Evolutionary conservation across 2,329 filamentous ascomycete genomes (phyloP).

Genomic region (Ophiosphaerella narmari): DNA sequence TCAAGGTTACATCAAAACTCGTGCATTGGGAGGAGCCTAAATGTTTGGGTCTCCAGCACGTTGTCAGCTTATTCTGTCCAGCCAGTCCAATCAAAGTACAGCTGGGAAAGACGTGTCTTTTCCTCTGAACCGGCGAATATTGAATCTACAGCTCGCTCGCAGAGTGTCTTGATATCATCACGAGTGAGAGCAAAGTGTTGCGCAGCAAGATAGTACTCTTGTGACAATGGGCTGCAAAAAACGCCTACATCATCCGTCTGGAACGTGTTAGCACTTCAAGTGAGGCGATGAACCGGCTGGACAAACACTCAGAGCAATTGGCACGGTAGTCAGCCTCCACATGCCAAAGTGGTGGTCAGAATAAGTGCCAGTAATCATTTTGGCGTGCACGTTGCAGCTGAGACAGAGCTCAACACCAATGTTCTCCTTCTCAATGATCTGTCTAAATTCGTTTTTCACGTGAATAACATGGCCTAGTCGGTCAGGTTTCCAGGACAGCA

Average conservation of each 20-base stretch:
- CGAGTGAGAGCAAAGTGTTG: conserved; percentile 67
- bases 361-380: conserved; percentile 69
- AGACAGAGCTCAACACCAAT: conserved; percentile 77
- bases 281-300: neutral
- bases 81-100: conserved; percentile 30
- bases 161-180: conserved; percentile 58
- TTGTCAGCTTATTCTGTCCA: conserved; percentile 4
- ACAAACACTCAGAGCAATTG: conserved; percentile 70
- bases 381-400: conserved; percentile 79
- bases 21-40: no score
- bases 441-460: conserved; percentile 64
- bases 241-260: conserved; percentile 85
- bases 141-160: conserved; percentile 63
- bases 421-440: conserved; percentile 57
- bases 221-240: conserved; percentile 75
- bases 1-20: no score
- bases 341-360: conserved; percentile 76
- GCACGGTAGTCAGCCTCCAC: conserved; percentile 64
- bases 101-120: conserved; percentile 56
- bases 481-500: conserved; percentile 69
- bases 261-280: conserved; percentile 11
- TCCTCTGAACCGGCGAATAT: conserved; percentile 71
- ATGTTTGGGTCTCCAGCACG: no score
- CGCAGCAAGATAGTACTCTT: conserved; percentile 76
- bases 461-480: conserved; percentile 81